These are phyloP conservation scores for Flaveria robusta DNA, from an alignment of 129 eudicot species.

Conservation along the genomic window DNA sequence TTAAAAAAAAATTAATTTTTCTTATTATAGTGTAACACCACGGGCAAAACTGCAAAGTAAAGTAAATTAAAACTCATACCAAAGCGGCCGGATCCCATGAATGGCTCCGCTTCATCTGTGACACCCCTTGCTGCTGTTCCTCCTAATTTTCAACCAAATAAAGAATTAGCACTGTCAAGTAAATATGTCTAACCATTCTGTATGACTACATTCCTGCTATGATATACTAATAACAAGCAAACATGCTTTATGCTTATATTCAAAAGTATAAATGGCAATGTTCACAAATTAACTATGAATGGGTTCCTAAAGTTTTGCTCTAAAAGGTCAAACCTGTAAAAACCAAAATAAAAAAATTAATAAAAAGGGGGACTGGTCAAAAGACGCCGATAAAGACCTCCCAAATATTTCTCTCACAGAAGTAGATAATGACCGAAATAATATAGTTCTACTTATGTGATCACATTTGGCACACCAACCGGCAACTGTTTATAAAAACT, in stretches of 20 bases:
- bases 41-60: neutral
- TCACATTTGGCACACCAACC: neutral
- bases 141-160: conserved; percentile 49
- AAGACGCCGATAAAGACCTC: neutral
- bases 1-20: conserved; percentile 5
- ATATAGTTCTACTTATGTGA: neutral
- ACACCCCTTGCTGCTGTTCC: conserved; percentile 79
- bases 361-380: neutral
- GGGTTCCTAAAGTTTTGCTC: neutral
- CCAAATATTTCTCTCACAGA: neutral
- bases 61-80: conserved; percentile 45
- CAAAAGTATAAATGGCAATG: neutral
- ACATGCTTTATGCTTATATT: no score
- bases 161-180: neutral
- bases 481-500: neutral
- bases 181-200: no score
- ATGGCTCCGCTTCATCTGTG: conserved; percentile 92
- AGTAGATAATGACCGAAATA: neutral
- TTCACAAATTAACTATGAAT: neutral
- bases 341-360: no score
- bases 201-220: no score
- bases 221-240: no score
- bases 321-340: neutral
- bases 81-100: conserved; percentile 96
- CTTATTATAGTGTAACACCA: neutral